A percentile compares a stretch with the other conserved stretches of the same genome.
These are phyloP conservation scores for Peterozyma xylosa DNA, from an alignment of 805 yeast species.

Conservation along the genomic window DNA sequence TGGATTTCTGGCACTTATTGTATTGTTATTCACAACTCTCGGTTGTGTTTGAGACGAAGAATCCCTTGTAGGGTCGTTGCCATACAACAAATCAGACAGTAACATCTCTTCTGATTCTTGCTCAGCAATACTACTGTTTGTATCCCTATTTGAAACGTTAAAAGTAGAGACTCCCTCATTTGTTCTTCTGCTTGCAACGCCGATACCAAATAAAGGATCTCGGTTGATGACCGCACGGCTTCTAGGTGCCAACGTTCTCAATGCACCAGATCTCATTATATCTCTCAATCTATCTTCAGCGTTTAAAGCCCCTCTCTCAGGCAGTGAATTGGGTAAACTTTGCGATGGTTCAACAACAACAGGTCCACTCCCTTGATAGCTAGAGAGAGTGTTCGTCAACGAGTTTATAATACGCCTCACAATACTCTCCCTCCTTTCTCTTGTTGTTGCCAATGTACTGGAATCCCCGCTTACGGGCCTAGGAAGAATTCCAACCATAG, in stretches of 20 bases:
- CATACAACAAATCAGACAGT: slow-evolving; percentile 5
- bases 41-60: background rate
- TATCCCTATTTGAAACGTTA: background rate
- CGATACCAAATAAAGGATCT: slow-evolving; percentile 31
- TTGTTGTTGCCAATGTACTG: background rate
- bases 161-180: slow-evolving; percentile 34
- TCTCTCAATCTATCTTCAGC: background rate
- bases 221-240: slow-evolving; percentile 3
- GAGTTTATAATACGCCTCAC: slow-evolving; percentile 7
- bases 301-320: background rate
- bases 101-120: slow-evolving; percentile 4
- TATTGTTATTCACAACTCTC: background rate
- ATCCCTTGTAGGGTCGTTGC: background rate
- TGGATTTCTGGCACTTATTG: background rate
- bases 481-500: too few species aligned
- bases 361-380: background rate
- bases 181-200: slow-evolving; percentile 41
- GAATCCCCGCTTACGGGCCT: background rate
- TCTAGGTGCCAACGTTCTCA: background rate
- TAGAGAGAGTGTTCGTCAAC: slow-evolving; percentile 1
- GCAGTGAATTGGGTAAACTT: background rate
- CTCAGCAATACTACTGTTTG: too few species aligned
- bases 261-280: background rate
- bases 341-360: background rate
- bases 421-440: slow-evolving; percentile 6